phyloP scores from a whole-genome alignment of 495 filamentous ascomycete species.

The Hypoxylon perforatum region DNA sequence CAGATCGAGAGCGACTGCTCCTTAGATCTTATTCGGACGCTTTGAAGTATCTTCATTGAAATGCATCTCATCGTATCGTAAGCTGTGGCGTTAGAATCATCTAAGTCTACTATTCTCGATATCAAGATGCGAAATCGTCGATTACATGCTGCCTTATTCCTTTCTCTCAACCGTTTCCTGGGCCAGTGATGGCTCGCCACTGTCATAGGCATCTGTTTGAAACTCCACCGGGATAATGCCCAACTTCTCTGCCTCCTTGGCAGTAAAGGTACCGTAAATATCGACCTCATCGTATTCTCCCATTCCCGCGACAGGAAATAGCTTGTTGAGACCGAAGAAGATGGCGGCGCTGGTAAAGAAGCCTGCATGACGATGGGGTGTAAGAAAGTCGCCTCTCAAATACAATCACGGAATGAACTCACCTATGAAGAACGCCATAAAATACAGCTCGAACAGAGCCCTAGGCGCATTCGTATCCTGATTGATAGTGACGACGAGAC shows the following conservation, averaged over 20 bases:
- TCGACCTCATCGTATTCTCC: conserved; percentile 46
- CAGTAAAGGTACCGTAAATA: conserved; percentile 49
- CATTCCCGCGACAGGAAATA: conserved; percentile 47
- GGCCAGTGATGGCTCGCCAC: conserved; percentile 22
- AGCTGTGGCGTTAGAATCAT: too few relatives aligned
- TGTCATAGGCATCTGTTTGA: conserved; percentile 26
- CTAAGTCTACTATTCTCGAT: too few relatives aligned
- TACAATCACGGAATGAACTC: conserved; percentile 3
- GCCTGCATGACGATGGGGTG: conserved; percentile 24
- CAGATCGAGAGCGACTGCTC: too few relatives aligned
- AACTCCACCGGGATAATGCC: conserved; percentile 41
- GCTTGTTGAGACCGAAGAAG: conserved; percentile 44
- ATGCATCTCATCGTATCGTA: too few relatives aligned
- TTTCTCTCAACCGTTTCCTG: conserved; percentile 35
- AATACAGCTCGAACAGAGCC: conserved; percentile 47
- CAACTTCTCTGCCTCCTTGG: conserved; percentile 43
- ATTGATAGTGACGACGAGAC: conserved; percentile 45
- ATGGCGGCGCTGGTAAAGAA: conserved; percentile 49
- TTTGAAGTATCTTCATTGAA: too few relatives aligned
- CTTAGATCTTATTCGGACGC: too few relatives aligned
- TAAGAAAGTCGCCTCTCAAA: conserved; percentile 1
- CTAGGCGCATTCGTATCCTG: conserved; percentile 38
- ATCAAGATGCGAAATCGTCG: too few relatives aligned
- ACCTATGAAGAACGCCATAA: conserved; percentile 53
- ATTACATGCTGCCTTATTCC: conserved; percentile 11